Evolutionary conservation across 768 basidiomycete species (phyloP), one percentile per base, ranked within the genome.

Genomic region (Xerocomus spinulosus): DNA sequence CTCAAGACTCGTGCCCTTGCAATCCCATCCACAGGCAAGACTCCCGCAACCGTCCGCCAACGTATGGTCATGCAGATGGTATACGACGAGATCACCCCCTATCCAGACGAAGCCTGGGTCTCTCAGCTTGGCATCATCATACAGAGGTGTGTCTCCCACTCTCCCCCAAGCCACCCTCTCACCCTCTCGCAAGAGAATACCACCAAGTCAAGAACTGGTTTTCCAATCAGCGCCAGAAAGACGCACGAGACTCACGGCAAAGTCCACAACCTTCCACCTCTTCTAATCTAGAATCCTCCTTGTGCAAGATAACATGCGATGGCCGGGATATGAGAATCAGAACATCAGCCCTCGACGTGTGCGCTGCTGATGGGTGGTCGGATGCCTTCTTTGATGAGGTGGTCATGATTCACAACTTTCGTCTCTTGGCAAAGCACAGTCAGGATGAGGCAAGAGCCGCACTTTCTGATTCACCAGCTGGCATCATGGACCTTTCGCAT

Each of bases 181-280:
- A 55, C 33, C 20, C 2, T 40, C 46, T 32, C 28, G 28, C 40
- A 59, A 80, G 79, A 53, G 74, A 79, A 40, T 79, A 78, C 57
- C 76, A 75, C 56, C 80, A 81, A 62, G 74, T 82, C 46, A 81
- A 79, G 65, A 81, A 81, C 53, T 83, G 81, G 81, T 83, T 83
- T 50, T 80, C 79, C 5, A 83, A 83, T 62, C 75, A 81, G 63
- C 73, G 81, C 35, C 81, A 75, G 48, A 70, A 75, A 52, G 71
- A 71, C 46, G 64, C 73, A 26, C 67, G 66, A 10, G 66, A 67
- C 47, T 67, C 66, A 0, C 67, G 66, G 10, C 67, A 69, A 37
- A 67, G 65, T 9, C 67, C 66, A 25, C 65, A 67, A 24, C 62
- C 63, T 48, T 54, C 65, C n/a, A 44, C 57, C 33, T 46, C 67